Evolutionary conservation across 2,329 filamentous ascomycete genomes (phyloP).

Genomic region (Sphaerostilbella broomeana): DNA sequence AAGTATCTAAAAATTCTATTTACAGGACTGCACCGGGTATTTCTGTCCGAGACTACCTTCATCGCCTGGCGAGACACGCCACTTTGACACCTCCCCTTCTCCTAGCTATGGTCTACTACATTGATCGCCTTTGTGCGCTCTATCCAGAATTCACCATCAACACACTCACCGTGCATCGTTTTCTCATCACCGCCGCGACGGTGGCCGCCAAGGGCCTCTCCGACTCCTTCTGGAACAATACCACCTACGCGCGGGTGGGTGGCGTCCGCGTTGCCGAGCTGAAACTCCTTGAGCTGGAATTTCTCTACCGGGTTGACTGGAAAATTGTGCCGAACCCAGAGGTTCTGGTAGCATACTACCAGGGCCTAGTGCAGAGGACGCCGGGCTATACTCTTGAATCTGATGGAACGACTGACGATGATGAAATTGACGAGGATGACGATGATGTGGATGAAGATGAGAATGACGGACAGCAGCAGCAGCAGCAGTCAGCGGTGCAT

Average conservation of each 20-base stretch:
- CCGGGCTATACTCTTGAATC: slow-evolving; percentile 48
- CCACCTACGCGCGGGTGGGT: slow-evolving; percentile 88
- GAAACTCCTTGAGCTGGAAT: slow-evolving; percentile 87
- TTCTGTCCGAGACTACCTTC: slow-evolving; percentile 87
- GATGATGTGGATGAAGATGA: slow-evolving; percentile 17
- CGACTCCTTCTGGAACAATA: slow-evolving; percentile 97
- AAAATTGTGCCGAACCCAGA: slow-evolving; percentile 94
- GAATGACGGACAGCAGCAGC: no score
- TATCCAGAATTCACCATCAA: slow-evolving; percentile 96
- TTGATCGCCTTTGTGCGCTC: slow-evolving; percentile 84
- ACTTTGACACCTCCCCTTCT: slow-evolving; percentile 88
- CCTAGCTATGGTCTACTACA: slow-evolving; percentile 99
- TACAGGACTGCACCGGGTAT: slow-evolving; percentile 67
- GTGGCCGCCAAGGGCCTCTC: slow-evolving; percentile 94
- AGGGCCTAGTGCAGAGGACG: slow-evolving; percentile 67
- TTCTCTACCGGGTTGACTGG: slow-evolving; percentile 89
- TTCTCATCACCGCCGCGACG: slow-evolving; percentile 90
- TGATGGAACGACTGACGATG: slow-evolving; percentile 27
- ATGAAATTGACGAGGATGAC: slow-evolving; percentile 25
- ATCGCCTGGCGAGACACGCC: slow-evolving; percentile 86
- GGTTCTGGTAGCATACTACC: slow-evolving; percentile 87
- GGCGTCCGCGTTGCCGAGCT: slow-evolving; percentile 87
- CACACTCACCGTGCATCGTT: slow-evolving; percentile 92
- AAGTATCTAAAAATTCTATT: slow-evolving; percentile 4
- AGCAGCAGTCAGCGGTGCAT: not conserved